Evolutionary conservation across 1,284 basidiomycete genomes (phyloP), one percentile per base, ranked within the genome.

Genomic region (Microbotryomycetes sp.): DNA sequence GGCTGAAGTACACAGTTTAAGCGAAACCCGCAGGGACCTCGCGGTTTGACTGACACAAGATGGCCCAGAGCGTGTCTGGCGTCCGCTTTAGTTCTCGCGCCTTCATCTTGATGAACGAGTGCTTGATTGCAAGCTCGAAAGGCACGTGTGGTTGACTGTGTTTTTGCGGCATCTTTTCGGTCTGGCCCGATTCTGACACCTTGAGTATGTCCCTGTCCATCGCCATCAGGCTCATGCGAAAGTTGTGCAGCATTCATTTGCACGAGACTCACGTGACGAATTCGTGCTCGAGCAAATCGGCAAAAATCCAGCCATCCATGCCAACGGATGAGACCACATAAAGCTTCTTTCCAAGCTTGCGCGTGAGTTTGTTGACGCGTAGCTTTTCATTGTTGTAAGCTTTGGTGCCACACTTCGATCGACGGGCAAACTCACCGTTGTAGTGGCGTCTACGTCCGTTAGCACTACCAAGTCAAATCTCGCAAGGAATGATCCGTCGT

Each of bases 241-340:
- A 21, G 7, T n/a, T 41, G 35, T 41, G 35, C 9, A 41, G 35
- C 35, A 9, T 11, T 41, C 18, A 18, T 18, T 9, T 41, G 18
- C 11, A 41, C 35, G 13, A 24, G 56, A 77, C 85, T 79, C 77
- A 91, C 91, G 84, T 79, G 64, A 96, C 83, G 74, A 88, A 93
- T 67, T 90, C 85, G 73, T 94, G 91, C 48, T 82, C 79, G 59
- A 92, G 80, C 52, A 98, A 81, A 74, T 98, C 93, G 62, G 89
- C 89, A 74, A 97, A 97, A 70, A 94, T 89, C 76, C 89, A 98
- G 5, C 94, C 96, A 52, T 86, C 79, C 62, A 94, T 80, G n/a
- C 94, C 94, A 74, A 90, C 92, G 13, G 88, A 86, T 9, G 87
- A 87, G 0, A 91, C 89, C 21, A 86, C 84, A 72, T 96, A 97